These are phyloP conservation scores for Colletotrichum navitas DNA, from an alignment of 2,329 filamentous ascomycete genomes.

Conservation along the genomic window DNA sequence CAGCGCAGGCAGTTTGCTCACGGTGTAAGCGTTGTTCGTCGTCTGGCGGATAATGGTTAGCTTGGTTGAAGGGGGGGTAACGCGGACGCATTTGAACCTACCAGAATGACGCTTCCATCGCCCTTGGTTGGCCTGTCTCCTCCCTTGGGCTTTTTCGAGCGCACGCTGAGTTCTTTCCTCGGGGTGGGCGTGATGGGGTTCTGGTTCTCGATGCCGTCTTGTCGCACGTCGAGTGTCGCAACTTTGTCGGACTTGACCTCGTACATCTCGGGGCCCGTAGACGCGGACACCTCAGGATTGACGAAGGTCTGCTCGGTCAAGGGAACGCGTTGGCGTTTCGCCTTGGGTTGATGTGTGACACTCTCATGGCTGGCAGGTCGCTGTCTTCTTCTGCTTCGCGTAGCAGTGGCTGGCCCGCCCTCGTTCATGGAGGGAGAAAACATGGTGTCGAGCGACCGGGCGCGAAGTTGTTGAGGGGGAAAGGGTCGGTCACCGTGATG, in stretches of 20 bases:
- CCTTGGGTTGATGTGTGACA: slow-evolving; percentile 69
- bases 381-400: slow-evolving; percentile 72
- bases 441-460: slow-evolving; percentile 57
- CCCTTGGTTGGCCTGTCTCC: slow-evolving; percentile 74
- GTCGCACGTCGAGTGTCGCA: slow-evolving; percentile 58
- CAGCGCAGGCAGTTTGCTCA: slow-evolving; percentile 85
- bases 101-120: slow-evolving; percentile 75
- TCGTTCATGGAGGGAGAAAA: slow-evolving; percentile 69
- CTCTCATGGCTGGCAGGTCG: slow-evolving; percentile 69
- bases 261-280: slow-evolving; percentile 62
- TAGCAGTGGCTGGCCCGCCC: slow-evolving; percentile 67
- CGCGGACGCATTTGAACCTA: slow-evolving; percentile 55
- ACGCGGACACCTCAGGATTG: slow-evolving; percentile 58
- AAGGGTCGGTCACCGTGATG: slow-evolving; percentile 32
- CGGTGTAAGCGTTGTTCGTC: slow-evolving; percentile 85
- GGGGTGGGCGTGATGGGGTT: slow-evolving; percentile 49
- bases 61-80: slow-evolving; percentile 18
- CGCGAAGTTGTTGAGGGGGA: slow-evolving; percentile 20
- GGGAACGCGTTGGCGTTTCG: slow-evolving; percentile 72
- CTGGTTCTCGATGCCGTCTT: slow-evolving; percentile 61
- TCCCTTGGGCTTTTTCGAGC: slow-evolving; percentile 73
- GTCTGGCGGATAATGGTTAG: slow-evolving; percentile 66
- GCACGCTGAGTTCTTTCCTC: slow-evolving; percentile 68
- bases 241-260: slow-evolving; percentile 68
- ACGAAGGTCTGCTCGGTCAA: slow-evolving; percentile 69